Evolutionary conservation across 345 rosid genomes (phyloP), one percentile per base, ranked within the genome.

Genomic region (Populus pruinosa): DNA sequence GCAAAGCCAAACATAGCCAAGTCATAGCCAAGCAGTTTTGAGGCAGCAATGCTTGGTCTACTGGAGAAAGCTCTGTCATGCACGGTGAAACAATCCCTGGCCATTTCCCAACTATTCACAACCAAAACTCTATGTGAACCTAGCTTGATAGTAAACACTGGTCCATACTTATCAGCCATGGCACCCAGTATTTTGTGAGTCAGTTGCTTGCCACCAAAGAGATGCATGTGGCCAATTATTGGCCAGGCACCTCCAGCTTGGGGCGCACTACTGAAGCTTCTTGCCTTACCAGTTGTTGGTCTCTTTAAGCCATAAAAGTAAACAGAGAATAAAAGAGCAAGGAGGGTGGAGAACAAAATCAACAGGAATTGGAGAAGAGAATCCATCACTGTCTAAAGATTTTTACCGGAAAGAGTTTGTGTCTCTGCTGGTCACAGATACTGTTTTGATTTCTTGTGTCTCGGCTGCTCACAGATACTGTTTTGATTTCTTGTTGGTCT

Each of bases 1-100:
- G 87, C 83, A 9, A 86, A 80, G 2, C 87, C 87, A 16, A 86
- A 81, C 89, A 86, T 85, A 38, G 87, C 87, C 31, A 38, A 71
- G 44, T 80, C 3, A 66, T 80, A 88, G 43, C 86, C 81, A 25
- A 85, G 67, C 0, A 81, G 78, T 75, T 76, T 81, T 7, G 85
- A 75, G 43, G 89, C 88, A 8, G 76, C n/a, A 25, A 67, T 18
- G 20, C 11, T 13, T 8, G 86, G 87, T 44, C 82, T 78, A 25
- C 38, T 49, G 0, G 81, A 69, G 53, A 88, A 86, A 59, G 14
- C 83, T 76, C 79, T 83, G n/a, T 78, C 87, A 38, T 67, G 83
- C 63, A 69, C 41, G 5, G 88, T 78, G 29, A 76, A 71, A 72
- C 76, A 76, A 67, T 86, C 89, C 70, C 25, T 83, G 33, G 81